These are phyloP conservation scores for Neurospora tetraspora DNA, from an alignment of 495 filamentous ascomycete genomes.

Conservation along the genomic window DNA sequence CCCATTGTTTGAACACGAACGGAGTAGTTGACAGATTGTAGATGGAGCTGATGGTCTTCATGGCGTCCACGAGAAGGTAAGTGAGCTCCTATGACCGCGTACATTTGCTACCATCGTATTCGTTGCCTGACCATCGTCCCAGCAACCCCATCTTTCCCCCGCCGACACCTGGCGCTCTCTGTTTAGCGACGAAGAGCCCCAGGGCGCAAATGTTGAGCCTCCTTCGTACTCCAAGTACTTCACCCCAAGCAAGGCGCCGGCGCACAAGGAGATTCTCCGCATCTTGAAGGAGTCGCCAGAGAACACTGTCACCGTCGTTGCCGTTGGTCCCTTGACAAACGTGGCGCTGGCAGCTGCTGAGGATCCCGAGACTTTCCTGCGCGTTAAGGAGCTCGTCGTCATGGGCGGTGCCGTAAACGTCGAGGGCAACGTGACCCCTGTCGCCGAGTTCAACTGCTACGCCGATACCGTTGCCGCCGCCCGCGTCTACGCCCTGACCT, in stretches of 20 bases:
- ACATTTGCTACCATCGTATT: neutral
- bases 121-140: slow-evolving; percentile 5
- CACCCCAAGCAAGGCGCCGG: slow-evolving; percentile 56
- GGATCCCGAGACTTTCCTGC: slow-evolving; percentile 78
- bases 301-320: slow-evolving; percentile 80
- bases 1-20: neutral
- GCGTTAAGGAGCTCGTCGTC: slow-evolving; percentile 82
- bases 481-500: slow-evolving; percentile 81
- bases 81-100: slow-evolving; percentile 10
- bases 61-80: slow-evolving; percentile 73
- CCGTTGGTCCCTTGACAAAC: slow-evolving; percentile 85
- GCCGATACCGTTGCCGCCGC: slow-evolving; percentile 80
- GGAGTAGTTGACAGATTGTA: slow-evolving; percentile 22
- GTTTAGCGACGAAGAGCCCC: slow-evolving; percentile 47
- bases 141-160: slow-evolving; percentile 85
- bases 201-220: slow-evolving; percentile 24
- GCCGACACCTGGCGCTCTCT: slow-evolving; percentile 75
- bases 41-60: slow-evolving; percentile 87
- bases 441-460: slow-evolving; percentile 76
- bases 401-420: slow-evolving; percentile 86
- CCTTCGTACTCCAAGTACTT: slow-evolving; percentile 47
- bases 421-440: slow-evolving; percentile 72
- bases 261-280: slow-evolving; percentile 78
- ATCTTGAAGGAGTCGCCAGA: slow-evolving; percentile 66
- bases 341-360: slow-evolving; percentile 77